These are phyloP conservation scores for Chaetomium sp. DNA, from an alignment of 2,329 filamentous ascomycete genomes.

Conservation along the genomic window DNA sequence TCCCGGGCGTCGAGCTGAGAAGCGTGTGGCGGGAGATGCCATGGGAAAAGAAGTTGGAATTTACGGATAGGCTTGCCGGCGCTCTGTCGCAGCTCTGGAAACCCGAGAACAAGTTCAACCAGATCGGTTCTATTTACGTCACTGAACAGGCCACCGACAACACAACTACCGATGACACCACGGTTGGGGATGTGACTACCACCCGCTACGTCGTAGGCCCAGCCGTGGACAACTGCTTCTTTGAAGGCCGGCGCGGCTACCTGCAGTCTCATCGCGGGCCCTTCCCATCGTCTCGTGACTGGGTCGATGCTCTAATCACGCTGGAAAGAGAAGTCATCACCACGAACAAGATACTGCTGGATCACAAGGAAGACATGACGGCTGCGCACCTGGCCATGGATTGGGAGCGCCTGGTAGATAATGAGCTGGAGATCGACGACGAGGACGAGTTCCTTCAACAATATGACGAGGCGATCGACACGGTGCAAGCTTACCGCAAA, in stretches of 20 bases:
- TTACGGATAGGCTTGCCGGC: background rate
- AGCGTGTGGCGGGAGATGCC: background rate
- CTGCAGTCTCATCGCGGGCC: background rate
- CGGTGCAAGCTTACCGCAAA: background rate
- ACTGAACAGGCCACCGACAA: background rate
- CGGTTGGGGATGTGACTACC: background rate
- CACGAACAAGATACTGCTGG: background rate
- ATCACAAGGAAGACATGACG: constrained; percentile 1
- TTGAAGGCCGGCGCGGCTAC: background rate
- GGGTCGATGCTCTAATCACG: background rate
- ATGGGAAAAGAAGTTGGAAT: background rate
- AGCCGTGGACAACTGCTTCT: background rate
- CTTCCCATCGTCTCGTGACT: background rate
- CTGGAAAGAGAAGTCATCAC: background rate
- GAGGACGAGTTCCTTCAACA: background rate
- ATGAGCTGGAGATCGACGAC: background rate
- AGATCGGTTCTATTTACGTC: background rate
- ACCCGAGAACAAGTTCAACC: background rate
- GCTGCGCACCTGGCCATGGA: background rate
- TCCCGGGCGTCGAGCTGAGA: background rate
- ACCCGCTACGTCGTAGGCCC: background rate
- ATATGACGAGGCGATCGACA: background rate
- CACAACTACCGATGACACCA: background rate
- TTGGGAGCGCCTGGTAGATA: background rate
- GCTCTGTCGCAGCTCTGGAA: background rate